phyloP scores from a whole-genome alignment of 2,329 filamentous ascomycete species.

The Rutstroemia sp. region DNA sequence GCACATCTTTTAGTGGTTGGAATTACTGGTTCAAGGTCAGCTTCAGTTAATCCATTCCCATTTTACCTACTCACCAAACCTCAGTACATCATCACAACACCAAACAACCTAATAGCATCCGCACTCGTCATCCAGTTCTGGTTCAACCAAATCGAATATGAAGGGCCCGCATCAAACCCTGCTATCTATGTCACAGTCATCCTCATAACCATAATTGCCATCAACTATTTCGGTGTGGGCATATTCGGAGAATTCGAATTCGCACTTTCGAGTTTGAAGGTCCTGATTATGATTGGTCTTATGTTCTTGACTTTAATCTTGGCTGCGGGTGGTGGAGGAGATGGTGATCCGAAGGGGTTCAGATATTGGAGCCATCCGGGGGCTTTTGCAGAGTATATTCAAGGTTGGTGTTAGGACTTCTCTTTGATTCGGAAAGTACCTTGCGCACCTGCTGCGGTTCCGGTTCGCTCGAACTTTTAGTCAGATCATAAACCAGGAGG shows the following conservation, averaged over 20 bases:
- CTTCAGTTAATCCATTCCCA: neutral
- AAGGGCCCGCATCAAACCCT: constrained; percentile 49
- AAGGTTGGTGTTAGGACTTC: neutral
- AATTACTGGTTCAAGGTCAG: constrained; percentile 26
- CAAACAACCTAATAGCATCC: constrained; percentile 75
- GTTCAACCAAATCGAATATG: constrained; percentile 43
- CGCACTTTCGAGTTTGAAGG: constrained; percentile 60
- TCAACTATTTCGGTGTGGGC: constrained; percentile 52
- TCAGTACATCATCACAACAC: constrained; percentile 71
- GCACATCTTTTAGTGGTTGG: constrained; percentile 13
- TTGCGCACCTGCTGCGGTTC: neutral
- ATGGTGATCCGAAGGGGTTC: constrained; percentile 44
- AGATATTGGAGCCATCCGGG: constrained; percentile 41
- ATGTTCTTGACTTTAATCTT: constrained; percentile 59
- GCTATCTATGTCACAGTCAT: constrained; percentile 75
- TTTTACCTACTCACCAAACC: neutral
- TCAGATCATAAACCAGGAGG: too few species aligned
- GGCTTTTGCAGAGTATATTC: constrained; percentile 20
- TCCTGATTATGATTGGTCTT: constrained; percentile 57
- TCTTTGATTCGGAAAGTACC: too few species aligned
- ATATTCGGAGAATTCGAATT: constrained; percentile 41
- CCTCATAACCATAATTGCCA: constrained; percentile 51
- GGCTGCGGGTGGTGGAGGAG: constrained; percentile 57
- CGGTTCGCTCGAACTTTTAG: too few species aligned
- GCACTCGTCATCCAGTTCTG: constrained; percentile 75